A percentile compares a stretch with the other conserved stretches of the same genome.
These are phyloP conservation scores for Piloderma croceum DNA, from an alignment of 768 basidiomycete species.

Conservation along the genomic window DNA sequence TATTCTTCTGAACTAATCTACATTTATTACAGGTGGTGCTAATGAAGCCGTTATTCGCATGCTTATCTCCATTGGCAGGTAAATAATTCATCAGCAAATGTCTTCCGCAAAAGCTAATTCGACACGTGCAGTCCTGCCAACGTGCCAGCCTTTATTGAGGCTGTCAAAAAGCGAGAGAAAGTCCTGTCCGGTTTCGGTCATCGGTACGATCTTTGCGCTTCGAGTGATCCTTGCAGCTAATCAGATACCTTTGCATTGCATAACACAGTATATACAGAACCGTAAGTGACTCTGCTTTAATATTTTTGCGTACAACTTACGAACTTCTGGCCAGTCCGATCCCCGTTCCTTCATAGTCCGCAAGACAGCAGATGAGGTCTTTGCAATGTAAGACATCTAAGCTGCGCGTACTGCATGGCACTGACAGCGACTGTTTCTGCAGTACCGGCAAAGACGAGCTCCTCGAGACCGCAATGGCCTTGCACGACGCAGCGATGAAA, in stretches of 20 bases:
- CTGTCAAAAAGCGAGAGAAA: constrained; percentile 83
- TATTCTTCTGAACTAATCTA: constrained; percentile 4
- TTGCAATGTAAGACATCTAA: constrained; percentile 58
- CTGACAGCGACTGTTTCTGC: constrained; percentile 2
- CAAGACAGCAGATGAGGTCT: constrained; percentile 88
- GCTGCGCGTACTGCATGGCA: neutral
- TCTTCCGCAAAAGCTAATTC: constrained; percentile 2
- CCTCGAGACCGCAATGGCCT: constrained; percentile 81
- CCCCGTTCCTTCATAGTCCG: constrained; percentile 89
- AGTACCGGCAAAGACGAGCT: constrained; percentile 85
- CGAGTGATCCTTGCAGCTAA: neutral
- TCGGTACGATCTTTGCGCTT: constrained; percentile 39
- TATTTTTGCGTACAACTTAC: constrained; percentile 5
- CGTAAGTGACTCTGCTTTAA: constrained; percentile 28
- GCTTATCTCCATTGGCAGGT: constrained; percentile 84
- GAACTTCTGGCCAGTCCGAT: constrained; percentile 54
- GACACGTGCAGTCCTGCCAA: constrained; percentile 57
- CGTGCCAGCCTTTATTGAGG: constrained; percentile 78
- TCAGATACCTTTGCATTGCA: neutral
- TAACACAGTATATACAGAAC: constrained; percentile 63
- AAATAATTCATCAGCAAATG: constrained; percentile 17
- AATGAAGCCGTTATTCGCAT: constrained; percentile 94
- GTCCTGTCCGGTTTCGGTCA: constrained; percentile 90
- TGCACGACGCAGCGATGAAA: constrained; percentile 84
- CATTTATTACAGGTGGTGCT: constrained; percentile 56